A percentile compares a stretch with the other conserved stretches of the same genome.
Evolutionary conservation across 2,329 filamentous ascomycete species (phyloP).

Genomic region (Chaetomiaceae sp.): DNA sequence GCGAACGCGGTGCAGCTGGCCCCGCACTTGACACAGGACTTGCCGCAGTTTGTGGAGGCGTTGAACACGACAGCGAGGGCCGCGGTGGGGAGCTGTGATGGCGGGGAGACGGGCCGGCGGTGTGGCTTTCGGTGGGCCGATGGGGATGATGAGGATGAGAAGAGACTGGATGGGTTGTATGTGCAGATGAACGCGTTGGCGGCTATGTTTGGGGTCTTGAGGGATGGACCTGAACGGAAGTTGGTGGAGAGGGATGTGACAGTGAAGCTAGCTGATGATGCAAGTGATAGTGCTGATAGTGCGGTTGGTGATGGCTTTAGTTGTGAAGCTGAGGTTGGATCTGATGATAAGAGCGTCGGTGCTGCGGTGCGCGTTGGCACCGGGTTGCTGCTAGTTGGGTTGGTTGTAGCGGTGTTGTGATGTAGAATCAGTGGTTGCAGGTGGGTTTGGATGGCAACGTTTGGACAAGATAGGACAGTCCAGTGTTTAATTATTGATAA

Average conservation of each 20-base stretch:
- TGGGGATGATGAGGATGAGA: conserved; percentile 34
- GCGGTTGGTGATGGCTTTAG: background rate
- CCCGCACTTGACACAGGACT: conserved; percentile 51
- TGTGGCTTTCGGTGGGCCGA: conserved; percentile 49
- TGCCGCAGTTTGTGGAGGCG: conserved; percentile 54
- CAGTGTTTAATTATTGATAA: too few species aligned
- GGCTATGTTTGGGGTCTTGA: conserved; percentile 39
- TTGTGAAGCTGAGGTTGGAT: background rate
- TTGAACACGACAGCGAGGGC: conserved; percentile 53
- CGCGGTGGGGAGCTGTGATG: conserved; percentile 58
- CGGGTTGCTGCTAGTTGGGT: conserved; percentile 7
- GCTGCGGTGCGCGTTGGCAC: background rate
- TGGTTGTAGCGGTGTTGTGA: conserved; percentile 8
- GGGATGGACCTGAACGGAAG: too few species aligned
- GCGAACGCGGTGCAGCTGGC: conserved; percentile 55
- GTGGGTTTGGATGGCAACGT: too few species aligned
- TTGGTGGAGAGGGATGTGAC: background rate
- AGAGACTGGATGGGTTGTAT: conserved; percentile 41
- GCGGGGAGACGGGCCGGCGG: conserved; percentile 38
- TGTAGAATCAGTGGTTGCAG: too few species aligned
- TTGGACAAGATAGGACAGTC: too few species aligned
- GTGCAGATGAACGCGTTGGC: conserved; percentile 48
- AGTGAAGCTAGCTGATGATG: too few species aligned
- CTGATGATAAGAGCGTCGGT: conserved; percentile 3
- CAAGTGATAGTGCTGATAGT: background rate